A percentile compares a stretch with the other conserved stretches of the same genome.
These are phyloP conservation scores for Uronychia binucleata DNA, from an alignment of 73 alveolate genomes.

Conservation along the genomic window DNA sequence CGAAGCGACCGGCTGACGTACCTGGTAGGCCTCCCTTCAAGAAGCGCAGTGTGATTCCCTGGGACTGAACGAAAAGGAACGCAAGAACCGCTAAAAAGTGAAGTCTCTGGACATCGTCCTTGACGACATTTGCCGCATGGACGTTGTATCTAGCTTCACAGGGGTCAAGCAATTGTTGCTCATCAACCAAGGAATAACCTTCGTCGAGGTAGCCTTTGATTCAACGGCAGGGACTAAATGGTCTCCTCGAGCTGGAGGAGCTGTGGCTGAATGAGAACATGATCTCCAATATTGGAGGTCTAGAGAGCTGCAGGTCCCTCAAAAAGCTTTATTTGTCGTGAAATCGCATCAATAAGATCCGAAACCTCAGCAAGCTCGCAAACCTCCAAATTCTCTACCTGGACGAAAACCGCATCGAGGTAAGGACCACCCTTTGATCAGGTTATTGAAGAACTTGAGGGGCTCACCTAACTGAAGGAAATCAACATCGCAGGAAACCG, in stretches of 20 bases:
- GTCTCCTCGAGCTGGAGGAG: constrained; percentile 9
- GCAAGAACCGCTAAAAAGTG: constrained; percentile 36
- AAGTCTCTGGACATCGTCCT: constrained; percentile 65
- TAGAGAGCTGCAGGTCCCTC: constrained; percentile 34
- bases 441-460: constrained; percentile 18
- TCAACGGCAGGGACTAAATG: constrained; percentile 43
- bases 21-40: not conserved
- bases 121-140: constrained; percentile 78
- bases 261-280: constrained; percentile 48
- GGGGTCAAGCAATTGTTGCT: constrained; percentile 63
- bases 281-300: constrained; percentile 32
- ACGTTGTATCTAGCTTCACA: constrained; percentile 58
- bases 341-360: constrained; percentile 30
- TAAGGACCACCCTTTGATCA: not conserved
- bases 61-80: constrained; percentile 7
- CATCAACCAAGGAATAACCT: constrained; percentile 65
- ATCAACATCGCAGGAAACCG: constrained; percentile 18
- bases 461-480: not conserved
- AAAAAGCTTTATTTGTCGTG: constrained; percentile 29
- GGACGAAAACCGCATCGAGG: constrained; percentile 26
- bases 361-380: constrained; percentile 42
- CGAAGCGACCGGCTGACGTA: not conserved
- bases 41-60: not conserved
- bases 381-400: constrained; percentile 2
- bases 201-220: constrained; percentile 34